phyloP scores from a whole-genome alignment of 2,329 filamentous ascomycete species.

The Aspergillus japonicus region DNA sequence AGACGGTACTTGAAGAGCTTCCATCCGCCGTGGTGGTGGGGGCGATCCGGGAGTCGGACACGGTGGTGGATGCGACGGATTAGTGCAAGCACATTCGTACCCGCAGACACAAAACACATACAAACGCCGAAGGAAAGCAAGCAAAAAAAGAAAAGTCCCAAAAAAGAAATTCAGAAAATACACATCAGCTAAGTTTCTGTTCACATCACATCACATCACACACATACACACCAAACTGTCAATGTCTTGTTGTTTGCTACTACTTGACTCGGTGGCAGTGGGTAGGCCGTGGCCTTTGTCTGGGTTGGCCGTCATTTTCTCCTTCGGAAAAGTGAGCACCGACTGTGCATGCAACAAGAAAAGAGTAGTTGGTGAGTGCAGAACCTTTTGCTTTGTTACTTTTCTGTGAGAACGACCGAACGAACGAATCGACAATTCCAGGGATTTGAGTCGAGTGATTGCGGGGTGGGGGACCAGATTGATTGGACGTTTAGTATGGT shows the following conservation, averaged over 20 bases:
- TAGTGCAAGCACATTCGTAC: background rate
- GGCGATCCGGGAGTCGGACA: constrained; percentile 34
- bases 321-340: background rate
- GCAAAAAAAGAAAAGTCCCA: background rate
- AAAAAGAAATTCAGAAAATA: constrained; percentile 18
- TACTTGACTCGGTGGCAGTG: background rate
- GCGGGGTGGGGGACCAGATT: too few species aligned
- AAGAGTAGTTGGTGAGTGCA: background rate
- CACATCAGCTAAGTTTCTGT: constrained; percentile 34
- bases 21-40: constrained; percentile 36
- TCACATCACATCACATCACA: background rate
- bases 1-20: constrained; percentile 38
- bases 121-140: background rate
- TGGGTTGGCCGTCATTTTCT: too few species aligned
- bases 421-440: constrained; percentile 12
- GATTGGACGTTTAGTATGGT: too few species aligned
- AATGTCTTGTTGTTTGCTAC: background rate
- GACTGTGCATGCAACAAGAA: background rate
- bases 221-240: background rate
- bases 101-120: background rate
- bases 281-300: background rate
- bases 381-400: constrained; percentile 18
- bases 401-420: constrained; percentile 18
- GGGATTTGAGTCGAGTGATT: background rate
- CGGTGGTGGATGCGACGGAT: constrained; percentile 18